Base-by-base conservation (phyloP, 2,329 filamentous ascomycete genomes). In the Phyllosticta citriasiana region DNA sequence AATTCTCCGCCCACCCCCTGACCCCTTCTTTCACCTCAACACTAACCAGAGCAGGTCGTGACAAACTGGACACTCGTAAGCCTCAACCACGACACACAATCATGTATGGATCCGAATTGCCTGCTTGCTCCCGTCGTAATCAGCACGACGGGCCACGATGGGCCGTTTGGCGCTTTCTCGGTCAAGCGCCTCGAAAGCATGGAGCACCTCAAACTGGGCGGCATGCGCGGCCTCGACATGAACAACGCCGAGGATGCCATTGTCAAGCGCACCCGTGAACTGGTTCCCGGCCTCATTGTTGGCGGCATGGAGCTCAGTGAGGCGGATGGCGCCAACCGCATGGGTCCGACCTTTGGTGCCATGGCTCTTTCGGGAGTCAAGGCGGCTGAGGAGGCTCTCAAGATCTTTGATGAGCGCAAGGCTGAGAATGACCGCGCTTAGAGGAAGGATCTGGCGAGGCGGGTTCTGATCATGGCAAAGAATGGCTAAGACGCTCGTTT, bases 151-250 rank as follows among this genome's bases (percentile, higher is more conserved):
- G 92, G 91, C 57, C 91, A 97, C 70, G 91, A 97, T 66, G 92
- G 84, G 55, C 91, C 91, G 16, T 95, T 96, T 72, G 92, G 91
- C 55, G 91, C 91, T 57, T 97, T 97, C 80, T 88, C 79, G 66
- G 91, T 90, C 73, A 96, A 96, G 84, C 85, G 91, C 56, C 87
- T 96, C 51, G 91, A 95, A 55, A 89, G 86, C 74, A 96, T 96
- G 91, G 83, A 88, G 74, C 83, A 85, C 66, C 81, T 96, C 63
- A 86, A 89, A 76, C 84, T 96, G 2, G 91, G 90, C 62, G 91
- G 91, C 66, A 97, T 97, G 91, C 86, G 91, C 62, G 92, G 91
- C 8, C 80, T 97, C 19, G 91, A 97, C 75, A 97, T 96, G 91
- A 89, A 91, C 77, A 79, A 81, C 1, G 91, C 91, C 53, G 91